These are phyloP conservation scores for Leccinum incarnatum DNA, from an alignment of 768 basidiomycete genomes.

Conservation along the genomic window DNA sequence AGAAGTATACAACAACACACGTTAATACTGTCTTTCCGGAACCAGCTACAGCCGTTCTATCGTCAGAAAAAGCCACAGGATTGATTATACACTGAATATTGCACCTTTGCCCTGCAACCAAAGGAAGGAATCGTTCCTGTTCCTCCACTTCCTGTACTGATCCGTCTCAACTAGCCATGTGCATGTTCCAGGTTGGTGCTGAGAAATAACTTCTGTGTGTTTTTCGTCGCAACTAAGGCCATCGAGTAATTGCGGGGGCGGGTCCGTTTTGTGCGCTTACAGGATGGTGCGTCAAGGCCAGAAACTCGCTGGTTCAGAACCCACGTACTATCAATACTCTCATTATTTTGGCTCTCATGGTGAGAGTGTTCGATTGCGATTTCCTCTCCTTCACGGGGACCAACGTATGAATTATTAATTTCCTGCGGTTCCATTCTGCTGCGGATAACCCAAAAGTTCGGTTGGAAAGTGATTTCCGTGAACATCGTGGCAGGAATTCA, in stretches of 20 bases:
- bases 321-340: background rate
- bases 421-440: background rate
- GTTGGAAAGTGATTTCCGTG: background rate
- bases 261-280: background rate
- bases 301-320: background rate
- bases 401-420: background rate
- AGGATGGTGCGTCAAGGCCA: background rate
- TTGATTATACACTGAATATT: background rate
- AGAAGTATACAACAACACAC: background rate
- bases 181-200: conserved; percentile 6
- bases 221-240: background rate
- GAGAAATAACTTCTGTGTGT: background rate
- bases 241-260: background rate
- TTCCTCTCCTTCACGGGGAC: background rate
- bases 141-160: conserved; percentile 1
- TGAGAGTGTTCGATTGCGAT: background rate
- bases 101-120: conserved; percentile 10
- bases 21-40: conserved; percentile 16
- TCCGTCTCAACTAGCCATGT: conserved; percentile 3
- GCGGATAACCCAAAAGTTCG: background rate
- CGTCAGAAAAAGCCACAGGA: background rate
- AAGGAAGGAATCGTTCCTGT: background rate
- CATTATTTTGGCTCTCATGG: background rate
- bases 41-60: conserved; percentile 7
- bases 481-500: background rate